These are phyloP conservation scores for Nematocida ironsii DNA, from an alignment of 371 early-diverging fungal genomes.

Conservation along the genomic window DNA sequence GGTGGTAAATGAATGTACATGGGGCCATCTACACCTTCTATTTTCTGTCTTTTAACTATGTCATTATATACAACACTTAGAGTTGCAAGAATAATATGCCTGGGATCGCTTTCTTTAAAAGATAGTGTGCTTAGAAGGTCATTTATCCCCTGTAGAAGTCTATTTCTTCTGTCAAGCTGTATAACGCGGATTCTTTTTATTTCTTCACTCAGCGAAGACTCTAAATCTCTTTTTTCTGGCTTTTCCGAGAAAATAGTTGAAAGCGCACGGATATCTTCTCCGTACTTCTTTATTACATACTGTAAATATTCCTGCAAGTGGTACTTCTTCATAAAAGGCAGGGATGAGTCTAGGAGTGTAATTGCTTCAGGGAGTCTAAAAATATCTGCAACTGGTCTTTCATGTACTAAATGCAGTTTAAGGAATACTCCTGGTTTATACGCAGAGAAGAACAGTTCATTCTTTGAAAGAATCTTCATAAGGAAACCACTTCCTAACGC, in stretches of 20 bases:
- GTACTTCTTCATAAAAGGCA: conserved; percentile 14
- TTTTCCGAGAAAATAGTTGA: not conserved
- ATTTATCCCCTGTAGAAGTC: not conserved
- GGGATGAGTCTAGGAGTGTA: conserved; percentile 23
- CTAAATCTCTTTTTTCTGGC: conserved; percentile 5
- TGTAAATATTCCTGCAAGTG: not conserved
- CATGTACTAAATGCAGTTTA: not conserved
- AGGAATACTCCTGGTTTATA: not conserved
- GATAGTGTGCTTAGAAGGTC: conserved; percentile 12
- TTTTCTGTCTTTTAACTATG: not conserved
- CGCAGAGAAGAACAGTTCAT: not conserved
- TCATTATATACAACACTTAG: conserved; percentile 24
- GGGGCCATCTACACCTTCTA: not conserved
- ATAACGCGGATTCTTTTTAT: not conserved
- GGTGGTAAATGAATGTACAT: conserved; percentile 7
- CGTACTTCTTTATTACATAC: not conserved
- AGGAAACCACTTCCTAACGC: not conserved
- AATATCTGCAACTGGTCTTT: not conserved
- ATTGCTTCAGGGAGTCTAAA: not conserved
- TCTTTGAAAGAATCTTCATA: conserved; percentile 22
- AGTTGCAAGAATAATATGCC: not conserved
- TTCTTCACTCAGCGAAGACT: not conserved
- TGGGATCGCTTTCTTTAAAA: conserved; percentile 10
- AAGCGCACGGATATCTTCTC: conserved; percentile 1
- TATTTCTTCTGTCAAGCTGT: conserved; percentile 13